phyloP scores from a whole-genome alignment of 2,329 filamentous ascomycete genomes.

The Coleophoma cylindrospora region DNA sequence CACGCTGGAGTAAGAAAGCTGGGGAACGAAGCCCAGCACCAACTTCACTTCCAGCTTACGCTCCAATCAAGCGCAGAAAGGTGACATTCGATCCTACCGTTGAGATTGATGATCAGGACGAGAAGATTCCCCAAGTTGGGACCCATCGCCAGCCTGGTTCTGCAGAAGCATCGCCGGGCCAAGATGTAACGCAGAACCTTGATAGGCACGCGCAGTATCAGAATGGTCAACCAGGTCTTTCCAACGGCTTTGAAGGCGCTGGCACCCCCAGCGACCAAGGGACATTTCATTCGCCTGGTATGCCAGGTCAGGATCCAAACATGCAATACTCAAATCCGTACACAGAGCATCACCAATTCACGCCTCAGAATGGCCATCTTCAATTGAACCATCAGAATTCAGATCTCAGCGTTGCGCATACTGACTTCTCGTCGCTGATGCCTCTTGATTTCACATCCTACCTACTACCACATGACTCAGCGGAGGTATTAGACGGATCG shows the following conservation, averaged over 20 bases:
- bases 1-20: conserved; percentile 14
- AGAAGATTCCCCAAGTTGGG: background rate
- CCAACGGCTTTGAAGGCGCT: background rate
- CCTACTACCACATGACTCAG: conserved; percentile 9
- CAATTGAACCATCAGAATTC: background rate
- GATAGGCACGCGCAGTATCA: background rate
- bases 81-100: background rate
- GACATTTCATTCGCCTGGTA: background rate
- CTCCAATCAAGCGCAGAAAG: conserved; percentile 9
- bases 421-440: background rate
- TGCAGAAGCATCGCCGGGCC: background rate
- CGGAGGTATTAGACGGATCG: background rate
- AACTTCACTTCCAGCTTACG: background rate
- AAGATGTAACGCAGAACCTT: background rate
- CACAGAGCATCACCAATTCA: background rate
- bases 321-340: background rate
- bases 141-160: background rate
- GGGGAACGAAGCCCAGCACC: background rate
- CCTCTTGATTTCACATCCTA: conserved; percentile 15
- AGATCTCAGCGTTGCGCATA: background rate
- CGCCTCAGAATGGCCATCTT: background rate
- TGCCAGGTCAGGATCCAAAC: no score
- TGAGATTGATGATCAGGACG: background rate
- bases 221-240: background rate
- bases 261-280: background rate